Conservation (phyloP, 177 flowering plant genomes). For the Vitis hybrid region DNA sequence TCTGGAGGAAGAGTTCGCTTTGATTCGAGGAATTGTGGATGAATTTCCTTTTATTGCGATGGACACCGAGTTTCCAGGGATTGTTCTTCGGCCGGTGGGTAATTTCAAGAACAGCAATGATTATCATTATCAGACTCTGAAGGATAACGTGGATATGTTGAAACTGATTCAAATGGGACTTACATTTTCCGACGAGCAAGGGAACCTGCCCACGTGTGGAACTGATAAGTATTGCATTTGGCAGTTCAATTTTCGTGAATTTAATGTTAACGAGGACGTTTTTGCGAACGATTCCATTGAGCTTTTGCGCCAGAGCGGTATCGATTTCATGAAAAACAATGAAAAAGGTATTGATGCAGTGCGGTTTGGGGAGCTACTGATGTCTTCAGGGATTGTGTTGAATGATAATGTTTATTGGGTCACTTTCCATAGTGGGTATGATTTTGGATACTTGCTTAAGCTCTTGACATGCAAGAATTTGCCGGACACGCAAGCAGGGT, state of each 20-base stretch:
- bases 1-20: constrained; percentile 23
- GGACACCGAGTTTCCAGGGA: constrained; percentile 37
- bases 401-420: constrained; percentile 30
- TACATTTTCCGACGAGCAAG: constrained; percentile 34
- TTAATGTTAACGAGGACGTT: constrained; percentile 28
- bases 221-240: constrained; percentile 27
- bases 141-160: constrained; percentile 33
- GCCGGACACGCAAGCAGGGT: constrained; percentile 32
- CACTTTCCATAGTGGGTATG: constrained; percentile 30
- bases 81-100: constrained; percentile 27
- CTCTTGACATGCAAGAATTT: constrained; percentile 25
- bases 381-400: constrained; percentile 33
- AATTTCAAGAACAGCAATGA: constrained; percentile 27
- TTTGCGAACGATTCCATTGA: constrained; percentile 29
- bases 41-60: constrained; percentile 30
- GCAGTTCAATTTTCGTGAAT: constrained; percentile 39
- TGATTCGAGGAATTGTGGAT: constrained; percentile 32
- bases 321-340: constrained; percentile 33
- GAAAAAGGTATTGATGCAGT: constrained; percentile 28
- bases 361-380: constrained; percentile 32
- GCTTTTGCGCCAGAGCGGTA: constrained; percentile 29
- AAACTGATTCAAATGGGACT: constrained; percentile 35
- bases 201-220: constrained; percentile 35
- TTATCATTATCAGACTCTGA: constrained; percentile 30
- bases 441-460: constrained; percentile 40